Conservation (phyloP, 2,329 filamentous ascomycete genomes). For the Scopulariopsis brevicaulis region DNA sequence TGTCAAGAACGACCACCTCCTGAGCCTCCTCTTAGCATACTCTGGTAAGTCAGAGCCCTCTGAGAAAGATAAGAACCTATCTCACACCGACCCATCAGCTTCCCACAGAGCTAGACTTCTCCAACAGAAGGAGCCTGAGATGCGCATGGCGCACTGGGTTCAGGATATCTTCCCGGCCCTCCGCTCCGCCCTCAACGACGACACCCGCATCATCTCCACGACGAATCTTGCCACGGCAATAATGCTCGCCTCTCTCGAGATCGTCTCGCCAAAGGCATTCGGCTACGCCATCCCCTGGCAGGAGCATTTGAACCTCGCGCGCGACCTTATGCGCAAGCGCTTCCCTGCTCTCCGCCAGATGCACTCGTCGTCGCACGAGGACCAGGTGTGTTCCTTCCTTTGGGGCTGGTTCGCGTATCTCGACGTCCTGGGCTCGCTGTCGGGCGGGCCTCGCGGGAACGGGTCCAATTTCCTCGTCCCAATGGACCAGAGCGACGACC, state of each 20-base stretch:
- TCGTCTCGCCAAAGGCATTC: constrained; percentile 72
- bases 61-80: neutral
- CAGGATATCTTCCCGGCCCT: constrained; percentile 67
- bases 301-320: constrained; percentile 62
- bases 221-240: constrained; percentile 70
- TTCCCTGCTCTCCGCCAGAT: constrained; percentile 19
- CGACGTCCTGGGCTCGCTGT: constrained; percentile 65
- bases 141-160: constrained; percentile 72
- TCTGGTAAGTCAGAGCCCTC: constrained; percentile 29
- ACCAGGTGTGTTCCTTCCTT: constrained; percentile 58
- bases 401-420: constrained; percentile 78
- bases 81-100: constrained; percentile 25
- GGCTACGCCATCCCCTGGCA: constrained; percentile 76
- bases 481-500: constrained; percentile 38
- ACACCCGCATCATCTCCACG: constrained; percentile 53
- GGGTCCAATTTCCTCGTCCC: constrained; percentile 38
- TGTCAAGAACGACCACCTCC: constrained; percentile 55
- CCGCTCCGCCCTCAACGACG: constrained; percentile 51
- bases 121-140: constrained; percentile 60
- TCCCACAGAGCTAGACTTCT: constrained; percentile 69
- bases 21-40: constrained; percentile 70
- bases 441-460: constrained; percentile 39
- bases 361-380: constrained; percentile 18
- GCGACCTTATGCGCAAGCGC: constrained; percentile 61
- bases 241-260: constrained; percentile 75